Conservation (phyloP, 331 rosid species). For the Malus hybrid region DNA sequence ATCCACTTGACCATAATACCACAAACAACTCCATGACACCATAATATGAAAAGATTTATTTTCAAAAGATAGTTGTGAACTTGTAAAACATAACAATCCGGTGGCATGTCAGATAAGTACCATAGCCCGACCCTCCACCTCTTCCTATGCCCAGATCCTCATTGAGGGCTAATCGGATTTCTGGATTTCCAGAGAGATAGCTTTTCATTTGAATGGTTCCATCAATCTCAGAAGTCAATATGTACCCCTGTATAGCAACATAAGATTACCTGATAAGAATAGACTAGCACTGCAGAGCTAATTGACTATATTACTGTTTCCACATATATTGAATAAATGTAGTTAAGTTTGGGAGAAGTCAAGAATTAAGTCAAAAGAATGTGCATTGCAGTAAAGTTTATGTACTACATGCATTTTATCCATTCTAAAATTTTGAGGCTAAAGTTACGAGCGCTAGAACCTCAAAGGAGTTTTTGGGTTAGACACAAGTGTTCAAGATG, state of each 20-base stretch:
- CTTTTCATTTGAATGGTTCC: slow-evolving; percentile 97
- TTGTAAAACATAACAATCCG: slow-evolving; percentile 5
- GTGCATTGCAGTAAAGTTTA: background rate
- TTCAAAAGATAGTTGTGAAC: background rate
- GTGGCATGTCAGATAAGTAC: slow-evolving; percentile 29
- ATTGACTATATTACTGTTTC: background rate
- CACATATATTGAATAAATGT: background rate
- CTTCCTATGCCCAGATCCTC: slow-evolving; percentile 79
- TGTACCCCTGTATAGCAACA: slow-evolving; percentile 59
- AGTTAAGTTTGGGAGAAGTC: background rate
- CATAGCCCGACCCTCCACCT: slow-evolving; percentile 45
- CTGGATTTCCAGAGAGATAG: slow-evolving; percentile 86
- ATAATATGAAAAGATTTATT: slow-evolving; percentile 1
- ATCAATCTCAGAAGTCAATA: slow-evolving; percentile 88
- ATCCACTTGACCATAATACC: background rate
- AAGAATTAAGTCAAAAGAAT: background rate
- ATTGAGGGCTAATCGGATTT: slow-evolving; percentile 77
- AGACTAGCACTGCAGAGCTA: background rate
- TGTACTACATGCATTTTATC: background rate
- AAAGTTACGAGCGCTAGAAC: background rate
- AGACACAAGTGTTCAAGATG: background rate
- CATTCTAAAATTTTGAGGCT: background rate
- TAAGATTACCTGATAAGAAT: slow-evolving; percentile 8
- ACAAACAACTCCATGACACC: slow-evolving; percentile 3
- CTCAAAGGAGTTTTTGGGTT: background rate